These are phyloP conservation scores for Kodamaea ohmeri DNA, from an alignment of 1,139 yeast species.

Conservation along the genomic window DNA sequence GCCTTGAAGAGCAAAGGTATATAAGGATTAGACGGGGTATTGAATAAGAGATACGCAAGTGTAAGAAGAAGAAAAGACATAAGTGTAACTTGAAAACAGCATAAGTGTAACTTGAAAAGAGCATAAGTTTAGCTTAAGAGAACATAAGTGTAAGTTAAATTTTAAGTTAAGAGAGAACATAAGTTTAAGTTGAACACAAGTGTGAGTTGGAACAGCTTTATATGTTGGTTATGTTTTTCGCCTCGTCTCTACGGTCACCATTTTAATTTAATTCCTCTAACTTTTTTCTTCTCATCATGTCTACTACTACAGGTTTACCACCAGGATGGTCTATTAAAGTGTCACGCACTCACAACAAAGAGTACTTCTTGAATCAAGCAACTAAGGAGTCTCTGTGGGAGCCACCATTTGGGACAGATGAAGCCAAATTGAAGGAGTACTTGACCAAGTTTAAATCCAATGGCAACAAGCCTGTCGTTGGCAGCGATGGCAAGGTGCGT, in stretches of 20 bases:
- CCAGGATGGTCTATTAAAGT: slow-evolving; percentile 78
- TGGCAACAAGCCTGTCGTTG: slow-evolving; percentile 64
- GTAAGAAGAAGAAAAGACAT: no score
- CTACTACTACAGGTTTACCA: slow-evolving; percentile 69
- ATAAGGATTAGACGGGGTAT: slow-evolving; percentile 3
- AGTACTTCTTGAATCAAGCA: slow-evolving; percentile 71
- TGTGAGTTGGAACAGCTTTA: no score
- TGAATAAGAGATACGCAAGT: not conserved
- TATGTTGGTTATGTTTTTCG: no score
- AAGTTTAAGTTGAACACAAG: no score
- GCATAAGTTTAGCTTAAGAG: no score
- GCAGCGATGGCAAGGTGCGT: slow-evolving; percentile 41
- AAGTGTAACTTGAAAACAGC: no score
- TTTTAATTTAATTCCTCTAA: not conserved
- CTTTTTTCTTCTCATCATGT: slow-evolving; percentile 13
- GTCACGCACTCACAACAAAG: slow-evolving; percentile 79
- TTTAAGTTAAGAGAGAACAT: no score
- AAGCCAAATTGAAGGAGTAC: slow-evolving; percentile 56
- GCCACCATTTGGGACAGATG: slow-evolving; percentile 82
- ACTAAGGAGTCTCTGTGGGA: slow-evolving; percentile 86
- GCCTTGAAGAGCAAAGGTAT: slow-evolving; percentile 52
- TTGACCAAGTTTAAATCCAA: slow-evolving; percentile 44
- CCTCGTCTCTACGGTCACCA: not conserved
- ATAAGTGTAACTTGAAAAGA: no score
- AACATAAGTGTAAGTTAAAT: no score